Conservation (phyloP, 805 yeast genomes). For the Candida sanyiensis region DNA sequence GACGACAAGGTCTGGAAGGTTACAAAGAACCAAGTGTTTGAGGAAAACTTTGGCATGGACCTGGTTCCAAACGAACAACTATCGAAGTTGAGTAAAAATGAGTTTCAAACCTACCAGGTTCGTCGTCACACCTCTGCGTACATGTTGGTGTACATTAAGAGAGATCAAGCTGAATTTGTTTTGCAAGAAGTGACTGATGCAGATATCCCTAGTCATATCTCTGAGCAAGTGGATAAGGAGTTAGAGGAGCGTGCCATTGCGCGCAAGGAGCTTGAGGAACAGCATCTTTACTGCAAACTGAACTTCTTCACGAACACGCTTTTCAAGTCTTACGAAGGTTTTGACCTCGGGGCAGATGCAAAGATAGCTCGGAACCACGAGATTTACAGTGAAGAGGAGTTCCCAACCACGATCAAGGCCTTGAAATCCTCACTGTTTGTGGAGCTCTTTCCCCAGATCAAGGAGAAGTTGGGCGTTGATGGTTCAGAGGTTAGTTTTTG, state of each 20-base stretch:
- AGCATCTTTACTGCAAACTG: constrained; percentile 55
- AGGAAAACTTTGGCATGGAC: constrained; percentile 87
- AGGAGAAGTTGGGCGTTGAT: constrained; percentile 36
- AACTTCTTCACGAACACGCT: constrained; percentile 49
- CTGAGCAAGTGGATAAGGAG: constrained; percentile 60
- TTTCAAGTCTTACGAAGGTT: constrained; percentile 59
- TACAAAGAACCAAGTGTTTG: constrained; percentile 77
- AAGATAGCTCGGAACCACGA: constrained; percentile 34
- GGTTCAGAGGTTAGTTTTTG: constrained; percentile 47
- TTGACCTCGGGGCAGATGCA: constrained; percentile 70
- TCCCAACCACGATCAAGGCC: constrained; percentile 45
- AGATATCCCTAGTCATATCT: constrained; percentile 64
- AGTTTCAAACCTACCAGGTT: constrained; percentile 57
- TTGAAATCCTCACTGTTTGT: constrained; percentile 50
- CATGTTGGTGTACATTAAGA: constrained; percentile 89
- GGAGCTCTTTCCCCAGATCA: constrained; percentile 46
- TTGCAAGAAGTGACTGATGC: constrained; percentile 51
- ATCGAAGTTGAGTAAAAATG: constrained; percentile 47
- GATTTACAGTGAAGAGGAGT: constrained; percentile 27
- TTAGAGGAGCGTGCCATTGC: constrained; percentile 46
- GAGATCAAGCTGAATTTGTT: constrained; percentile 49
- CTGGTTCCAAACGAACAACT: constrained; percentile 44
- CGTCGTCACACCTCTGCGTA: constrained; percentile 91
- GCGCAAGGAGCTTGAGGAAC: constrained; percentile 64
- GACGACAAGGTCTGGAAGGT: constrained; percentile 93